Conservation (phyloP, 306 rosid species). For the Quercus dentata region DNA sequence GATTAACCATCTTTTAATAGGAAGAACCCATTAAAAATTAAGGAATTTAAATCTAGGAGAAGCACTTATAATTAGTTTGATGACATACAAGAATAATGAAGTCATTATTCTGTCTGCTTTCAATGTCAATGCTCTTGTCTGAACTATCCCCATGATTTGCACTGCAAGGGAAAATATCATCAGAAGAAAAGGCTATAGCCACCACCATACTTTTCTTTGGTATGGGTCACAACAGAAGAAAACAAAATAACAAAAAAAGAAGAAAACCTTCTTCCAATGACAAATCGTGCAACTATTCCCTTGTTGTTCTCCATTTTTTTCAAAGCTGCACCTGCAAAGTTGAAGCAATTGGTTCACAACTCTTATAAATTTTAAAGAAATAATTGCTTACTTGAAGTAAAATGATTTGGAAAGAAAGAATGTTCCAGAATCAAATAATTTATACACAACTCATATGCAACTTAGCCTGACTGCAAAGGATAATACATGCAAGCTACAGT, state of each 20-base stretch:
- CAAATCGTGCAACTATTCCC: slow-evolving; percentile 81
- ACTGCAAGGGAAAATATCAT: slow-evolving; percentile 49
- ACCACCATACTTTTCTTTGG: neutral
- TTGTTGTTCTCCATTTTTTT: slow-evolving; percentile 69
- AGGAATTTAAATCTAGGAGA: neutral
- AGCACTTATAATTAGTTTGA: neutral
- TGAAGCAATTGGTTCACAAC: slow-evolving; percentile 14
- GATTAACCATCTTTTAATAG: neutral
- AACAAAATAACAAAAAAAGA: neutral
- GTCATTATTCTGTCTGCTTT: slow-evolving; percentile 69
- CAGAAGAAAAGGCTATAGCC: slow-evolving; percentile 17
- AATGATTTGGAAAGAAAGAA: slow-evolving; percentile 2
- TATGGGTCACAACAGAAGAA: neutral
- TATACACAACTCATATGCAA: neutral
- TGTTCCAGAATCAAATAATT: neutral
- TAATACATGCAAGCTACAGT: neutral
- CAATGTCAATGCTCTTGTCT: slow-evolving; percentile 74
- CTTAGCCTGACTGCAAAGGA: neutral
- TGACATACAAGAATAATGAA: slow-evolving; percentile 72
- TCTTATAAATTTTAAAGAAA: slow-evolving; percentile 9
- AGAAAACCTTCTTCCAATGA: slow-evolving; percentile 87
- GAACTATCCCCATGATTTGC: slow-evolving; percentile 63
- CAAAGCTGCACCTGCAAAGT: slow-evolving; percentile 58
- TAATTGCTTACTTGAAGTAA: neutral
- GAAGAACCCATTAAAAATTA: neutral